phyloP scores from a whole-genome alignment of 257 asterid genomes.

The Capsicum baccatum region DNA sequence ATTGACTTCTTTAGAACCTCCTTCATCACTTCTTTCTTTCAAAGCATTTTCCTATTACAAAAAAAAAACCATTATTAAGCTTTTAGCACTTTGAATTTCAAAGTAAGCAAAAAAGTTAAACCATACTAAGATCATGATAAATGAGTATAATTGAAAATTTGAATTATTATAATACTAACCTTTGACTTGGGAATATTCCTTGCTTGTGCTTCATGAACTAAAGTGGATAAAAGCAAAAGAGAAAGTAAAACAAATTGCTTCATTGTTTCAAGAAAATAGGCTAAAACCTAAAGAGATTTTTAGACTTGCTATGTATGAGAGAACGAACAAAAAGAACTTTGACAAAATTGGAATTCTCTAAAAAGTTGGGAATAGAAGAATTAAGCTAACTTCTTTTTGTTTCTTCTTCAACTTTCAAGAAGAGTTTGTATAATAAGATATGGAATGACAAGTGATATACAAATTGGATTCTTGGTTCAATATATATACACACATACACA shows the following conservation, averaged over 20 bases:
- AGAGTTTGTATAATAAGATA: not conserved
- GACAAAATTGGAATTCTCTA: constrained; percentile 25
- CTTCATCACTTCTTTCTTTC: constrained; percentile 23
- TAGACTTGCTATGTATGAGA: constrained; percentile 16
- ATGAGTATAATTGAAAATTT: not conserved
- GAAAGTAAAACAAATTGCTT: constrained; percentile 43
- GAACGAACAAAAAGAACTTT: constrained; percentile 25
- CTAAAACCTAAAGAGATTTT: not conserved
- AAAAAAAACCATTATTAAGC: not conserved
- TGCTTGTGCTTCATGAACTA: constrained; percentile 55
- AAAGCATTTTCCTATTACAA: constrained; percentile 35
- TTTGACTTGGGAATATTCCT: constrained; percentile 38
- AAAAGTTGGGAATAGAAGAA: constrained; percentile 29
- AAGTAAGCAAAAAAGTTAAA: not conserved
- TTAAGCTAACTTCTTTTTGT: not conserved
- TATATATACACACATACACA: not conserved
- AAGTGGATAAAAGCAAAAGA: constrained; percentile 50
- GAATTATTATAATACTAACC: constrained; percentile 42
- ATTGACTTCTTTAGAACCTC: constrained; percentile 31
- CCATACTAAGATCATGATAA: not conserved
- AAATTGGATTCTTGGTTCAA: constrained; percentile 1
- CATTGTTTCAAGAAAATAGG: constrained; percentile 42
- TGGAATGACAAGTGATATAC: constrained; percentile 12
- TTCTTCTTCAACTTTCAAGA: constrained; percentile 22
- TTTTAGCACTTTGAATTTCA: not conserved